Conservation (phyloP, 1,139 yeast species). For the Kodamaea suecica region DNA sequence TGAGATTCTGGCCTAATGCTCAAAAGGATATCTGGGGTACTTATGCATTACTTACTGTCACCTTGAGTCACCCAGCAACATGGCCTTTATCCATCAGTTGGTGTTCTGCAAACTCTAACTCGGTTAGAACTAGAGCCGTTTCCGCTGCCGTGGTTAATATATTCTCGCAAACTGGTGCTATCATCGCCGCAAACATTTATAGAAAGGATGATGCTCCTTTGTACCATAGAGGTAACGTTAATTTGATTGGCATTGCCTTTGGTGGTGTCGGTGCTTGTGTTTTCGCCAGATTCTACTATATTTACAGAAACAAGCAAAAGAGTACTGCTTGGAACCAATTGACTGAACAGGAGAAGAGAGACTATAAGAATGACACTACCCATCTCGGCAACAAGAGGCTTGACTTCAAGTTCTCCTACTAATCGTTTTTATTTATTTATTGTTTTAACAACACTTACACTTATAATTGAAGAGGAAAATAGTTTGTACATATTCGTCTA, state of each 20-base stretch:
- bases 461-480: no score
- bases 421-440: not conserved
- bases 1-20: slow-evolving; percentile 21
- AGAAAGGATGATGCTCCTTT: slow-evolving; percentile 26
- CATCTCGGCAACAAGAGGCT: slow-evolving; percentile 20
- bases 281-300: slow-evolving; percentile 15
- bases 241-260: slow-evolving; percentile 20
- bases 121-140: slow-evolving; percentile 22
- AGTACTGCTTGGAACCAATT: slow-evolving; percentile 14
- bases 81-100: slow-evolving; percentile 22
- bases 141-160: slow-evolving; percentile 24
- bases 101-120: slow-evolving; percentile 21
- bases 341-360: slow-evolving; percentile 14
- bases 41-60: slow-evolving; percentile 18
- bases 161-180: slow-evolving; percentile 19
- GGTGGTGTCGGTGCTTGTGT: slow-evolving; percentile 16
- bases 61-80: slow-evolving; percentile 18
- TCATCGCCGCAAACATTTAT: slow-evolving; percentile 23
- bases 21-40: slow-evolving; percentile 21
- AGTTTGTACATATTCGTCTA: no score
- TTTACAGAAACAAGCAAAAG: slow-evolving; percentile 14
- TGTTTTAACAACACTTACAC: no score
- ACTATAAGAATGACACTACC: slow-evolving; percentile 11
- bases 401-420: slow-evolving; percentile 18
- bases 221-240: slow-evolving; percentile 25